Evolutionary conservation across 1,284 basidiomycete species (phyloP), one percentile per base, ranked within the genome.

Genomic region (Butyriboletus appendiculatus): DNA sequence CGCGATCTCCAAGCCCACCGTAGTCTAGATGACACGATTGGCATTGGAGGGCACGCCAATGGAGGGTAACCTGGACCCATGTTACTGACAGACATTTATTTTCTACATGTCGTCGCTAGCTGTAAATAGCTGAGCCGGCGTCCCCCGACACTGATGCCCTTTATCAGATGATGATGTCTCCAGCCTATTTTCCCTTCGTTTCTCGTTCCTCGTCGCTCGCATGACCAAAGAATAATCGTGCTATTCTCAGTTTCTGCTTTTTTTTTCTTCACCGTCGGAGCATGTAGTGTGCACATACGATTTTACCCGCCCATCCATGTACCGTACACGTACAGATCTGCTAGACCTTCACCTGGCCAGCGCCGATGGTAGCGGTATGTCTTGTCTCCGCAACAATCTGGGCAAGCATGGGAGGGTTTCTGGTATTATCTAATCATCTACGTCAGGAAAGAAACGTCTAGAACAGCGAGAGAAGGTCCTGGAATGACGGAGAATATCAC

Each of bases 1-100:
- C 86, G 88, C 39, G 94, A 96, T 75, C 77, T 96, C 48, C 91
- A 95, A 73, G 87, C 88, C 22, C 91, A 93, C 69, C 79, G 87
- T 72, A 94, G 86, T 75, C 79, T 93, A 59, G 91, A 93, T 50
- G 86, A 89, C 57, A 67, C 68, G 51, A 54, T 71, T 32, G 73
- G 67, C 26, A 55, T 68, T 32, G 69, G 68, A 52, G 53, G 63
- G 26, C 70, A 69, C 48, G 38, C 70, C 49, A 72, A 72, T 30
- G 69, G 69, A 54, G 60, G 59, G 45, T 73, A 57, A 50, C 35
- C 9, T 42, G 57, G 50, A 38, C 45, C 44, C 22, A 24, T 42
- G 48, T 28, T 60, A 53, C 49, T 52, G 53, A 69, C 55, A 50
- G 57, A 54, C 63, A 58, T 55, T 50, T 58, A 45, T 50, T 38